A percentile compares a stretch with the other conserved stretches of the same genome.
Evolutionary conservation across 2,329 filamentous ascomycete species (phyloP).

Genomic region (Fonsecaea pedrosoi): DNA sequence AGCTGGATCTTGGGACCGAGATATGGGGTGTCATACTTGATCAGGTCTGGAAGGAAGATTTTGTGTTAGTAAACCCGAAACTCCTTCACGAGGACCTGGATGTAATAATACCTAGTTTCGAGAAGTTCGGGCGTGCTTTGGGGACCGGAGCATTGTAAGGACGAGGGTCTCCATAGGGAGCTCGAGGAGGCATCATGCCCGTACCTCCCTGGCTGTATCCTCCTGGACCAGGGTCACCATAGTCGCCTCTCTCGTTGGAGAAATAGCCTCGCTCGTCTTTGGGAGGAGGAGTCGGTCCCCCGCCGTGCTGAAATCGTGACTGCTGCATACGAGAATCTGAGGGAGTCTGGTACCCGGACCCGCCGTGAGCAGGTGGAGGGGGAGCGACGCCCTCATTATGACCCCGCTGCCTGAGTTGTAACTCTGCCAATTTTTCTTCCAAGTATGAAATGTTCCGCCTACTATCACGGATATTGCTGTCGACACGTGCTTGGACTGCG

Average conservation of each 20-base stretch:
- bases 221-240: constrained; percentile 62
- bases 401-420: constrained; percentile 74
- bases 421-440: constrained; percentile 86
- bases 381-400: constrained; percentile 63
- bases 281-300: constrained; percentile 70
- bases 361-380: constrained; percentile 56
- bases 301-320: constrained; percentile 42
- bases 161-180: constrained; percentile 77
- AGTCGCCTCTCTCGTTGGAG: constrained; percentile 66
- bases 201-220: constrained; percentile 67
- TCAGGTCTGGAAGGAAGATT: constrained; percentile 70
- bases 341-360: constrained; percentile 39
- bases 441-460: constrained; percentile 94
- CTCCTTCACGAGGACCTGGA: not conserved
- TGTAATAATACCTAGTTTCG: constrained; percentile 79
- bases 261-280: constrained; percentile 67
- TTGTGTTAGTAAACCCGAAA: constrained; percentile 1
- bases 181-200: constrained; percentile 79
- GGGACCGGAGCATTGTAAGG: constrained; percentile 68
- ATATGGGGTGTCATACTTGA: constrained; percentile 97
- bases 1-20: constrained; percentile 97
- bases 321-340: constrained; percentile 43
- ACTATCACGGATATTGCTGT: constrained; percentile 92
- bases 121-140: constrained; percentile 85
- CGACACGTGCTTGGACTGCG: constrained; percentile 84